phyloP scores from a whole-genome alignment of 2,329 filamentous ascomycete genomes.

The Sclerotinia borealis region DNA sequence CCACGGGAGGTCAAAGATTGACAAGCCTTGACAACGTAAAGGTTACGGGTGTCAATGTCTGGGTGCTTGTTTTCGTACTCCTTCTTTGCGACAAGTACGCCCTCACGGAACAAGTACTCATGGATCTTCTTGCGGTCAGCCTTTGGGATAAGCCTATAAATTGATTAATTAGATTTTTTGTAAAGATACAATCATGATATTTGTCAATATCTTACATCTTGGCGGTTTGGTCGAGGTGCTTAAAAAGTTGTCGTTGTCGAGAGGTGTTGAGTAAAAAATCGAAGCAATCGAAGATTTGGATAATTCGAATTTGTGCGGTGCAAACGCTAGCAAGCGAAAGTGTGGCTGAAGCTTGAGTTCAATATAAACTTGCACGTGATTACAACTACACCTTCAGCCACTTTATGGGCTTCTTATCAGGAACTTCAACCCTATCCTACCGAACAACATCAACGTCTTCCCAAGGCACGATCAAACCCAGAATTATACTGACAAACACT shows the following conservation, averaged over 20 bases:
- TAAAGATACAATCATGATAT: not conserved
- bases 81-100: constrained; percentile 96
- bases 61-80: constrained; percentile 97
- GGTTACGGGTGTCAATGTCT: constrained; percentile 99
- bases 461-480: not conserved
- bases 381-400: not conserved
- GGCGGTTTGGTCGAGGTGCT: constrained; percentile 32
- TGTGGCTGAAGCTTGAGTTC: constrained; percentile 8
- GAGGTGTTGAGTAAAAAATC: constrained; percentile 15
- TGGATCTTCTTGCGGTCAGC: constrained; percentile 99
- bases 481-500: not conserved
- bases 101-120: constrained; percentile 96
- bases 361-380: not conserved
- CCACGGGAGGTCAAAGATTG: constrained; percentile 98
- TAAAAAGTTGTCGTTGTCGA: constrained; percentile 15
- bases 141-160: constrained; percentile 96
- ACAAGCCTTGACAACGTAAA: constrained; percentile 97
- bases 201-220: constrained; percentile 37
- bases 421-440: not conserved
- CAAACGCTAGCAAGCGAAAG: constrained; percentile 13
- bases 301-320: constrained; percentile 14
- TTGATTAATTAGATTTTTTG: constrained; percentile 30
- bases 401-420: not conserved
- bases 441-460: not conserved
- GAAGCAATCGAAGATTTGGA: constrained; percentile 5